Evolutionary conservation across 2,329 filamentous ascomycete genomes (phyloP).

Genomic region (Sporothrix inflata): DNA sequence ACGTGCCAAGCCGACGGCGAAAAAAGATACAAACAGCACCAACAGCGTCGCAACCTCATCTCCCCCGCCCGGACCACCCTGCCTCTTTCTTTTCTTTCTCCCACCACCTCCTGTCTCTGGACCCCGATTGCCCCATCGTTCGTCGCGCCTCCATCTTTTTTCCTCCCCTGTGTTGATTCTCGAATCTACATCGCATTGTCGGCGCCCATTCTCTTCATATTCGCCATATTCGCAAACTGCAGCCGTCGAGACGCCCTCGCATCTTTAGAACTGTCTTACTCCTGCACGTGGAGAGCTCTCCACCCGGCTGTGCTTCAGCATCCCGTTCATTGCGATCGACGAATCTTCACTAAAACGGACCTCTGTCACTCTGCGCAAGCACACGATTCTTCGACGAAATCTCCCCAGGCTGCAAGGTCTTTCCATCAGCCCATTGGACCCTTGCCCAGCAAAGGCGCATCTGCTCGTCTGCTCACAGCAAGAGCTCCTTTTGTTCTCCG

Average conservation of each 20-base stretch:
- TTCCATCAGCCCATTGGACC: neutral
- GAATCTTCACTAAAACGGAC: slow-evolving; percentile 18
- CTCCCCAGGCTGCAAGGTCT: neutral
- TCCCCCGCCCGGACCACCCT: slow-evolving; percentile 27
- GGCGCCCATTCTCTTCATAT: neutral
- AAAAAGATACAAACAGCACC: slow-evolving; percentile 14
- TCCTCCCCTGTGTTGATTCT: neutral
- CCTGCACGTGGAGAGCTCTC: slow-evolving; percentile 22
- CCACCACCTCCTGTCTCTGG: slow-evolving; percentile 20
- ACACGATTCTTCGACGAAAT: slow-evolving; percentile 1
- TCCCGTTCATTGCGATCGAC: slow-evolving; percentile 24
- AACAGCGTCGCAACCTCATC: slow-evolving; percentile 31
- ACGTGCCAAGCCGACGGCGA: slow-evolving; percentile 14
- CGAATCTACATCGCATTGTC: slow-evolving; percentile 4
- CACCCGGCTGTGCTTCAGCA: slow-evolving; percentile 8
- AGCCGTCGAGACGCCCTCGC: neutral
- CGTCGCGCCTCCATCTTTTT: neutral
- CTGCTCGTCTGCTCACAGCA: slow-evolving; percentile 6
- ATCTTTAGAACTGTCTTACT: slow-evolving; percentile 9
- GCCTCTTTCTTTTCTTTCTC: slow-evolving; percentile 18
- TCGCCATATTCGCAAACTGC: slow-evolving; percentile 3
- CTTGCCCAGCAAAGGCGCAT: slow-evolving; percentile 5
- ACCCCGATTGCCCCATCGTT: slow-evolving; percentile 20
- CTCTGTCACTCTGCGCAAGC: neutral
- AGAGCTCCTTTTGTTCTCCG: neutral